Evolutionary conservation across 2,329 filamentous ascomycete species (phyloP).

Genomic region (Juglanconis sp.): DNA sequence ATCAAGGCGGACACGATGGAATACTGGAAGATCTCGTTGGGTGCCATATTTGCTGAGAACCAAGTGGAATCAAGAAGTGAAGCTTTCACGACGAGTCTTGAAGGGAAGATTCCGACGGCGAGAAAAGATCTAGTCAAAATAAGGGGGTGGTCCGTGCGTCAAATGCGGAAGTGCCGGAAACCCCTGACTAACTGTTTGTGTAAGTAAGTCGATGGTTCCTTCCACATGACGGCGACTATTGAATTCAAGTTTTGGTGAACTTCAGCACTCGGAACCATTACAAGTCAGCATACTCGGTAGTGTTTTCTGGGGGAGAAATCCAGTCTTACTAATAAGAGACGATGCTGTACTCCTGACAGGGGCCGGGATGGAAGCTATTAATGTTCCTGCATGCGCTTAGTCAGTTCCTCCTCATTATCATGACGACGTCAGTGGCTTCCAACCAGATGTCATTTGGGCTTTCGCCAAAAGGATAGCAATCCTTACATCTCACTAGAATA

Average conservation of each 20-base stretch:
- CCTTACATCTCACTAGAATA: neutral
- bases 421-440: neutral
- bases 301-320: too few species aligned
- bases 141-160: slow-evolving; percentile 4
- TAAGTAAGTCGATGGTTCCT: neutral
- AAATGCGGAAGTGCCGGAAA: neutral
- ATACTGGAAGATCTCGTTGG: slow-evolving; percentile 33
- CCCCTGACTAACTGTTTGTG: neutral
- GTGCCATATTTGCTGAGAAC: slow-evolving; percentile 22
- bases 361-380: neutral
- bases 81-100: neutral
- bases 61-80: neutral
- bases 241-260: too few species aligned
- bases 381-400: neutral
- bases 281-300: too few species aligned
- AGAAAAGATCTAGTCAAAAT: neutral
- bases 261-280: too few species aligned
- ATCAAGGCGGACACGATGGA: slow-evolving; percentile 33
- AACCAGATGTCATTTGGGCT: neutral
- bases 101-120: neutral
- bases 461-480: too few species aligned
- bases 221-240: too few species aligned
- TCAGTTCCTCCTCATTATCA: neutral
- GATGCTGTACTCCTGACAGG: neutral
- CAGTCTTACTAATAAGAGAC: too few species aligned